These are phyloP conservation scores for Ganoderma lingzhi DNA, from an alignment of 1,284 basidiomycete genomes.

Conservation along the genomic window DNA sequence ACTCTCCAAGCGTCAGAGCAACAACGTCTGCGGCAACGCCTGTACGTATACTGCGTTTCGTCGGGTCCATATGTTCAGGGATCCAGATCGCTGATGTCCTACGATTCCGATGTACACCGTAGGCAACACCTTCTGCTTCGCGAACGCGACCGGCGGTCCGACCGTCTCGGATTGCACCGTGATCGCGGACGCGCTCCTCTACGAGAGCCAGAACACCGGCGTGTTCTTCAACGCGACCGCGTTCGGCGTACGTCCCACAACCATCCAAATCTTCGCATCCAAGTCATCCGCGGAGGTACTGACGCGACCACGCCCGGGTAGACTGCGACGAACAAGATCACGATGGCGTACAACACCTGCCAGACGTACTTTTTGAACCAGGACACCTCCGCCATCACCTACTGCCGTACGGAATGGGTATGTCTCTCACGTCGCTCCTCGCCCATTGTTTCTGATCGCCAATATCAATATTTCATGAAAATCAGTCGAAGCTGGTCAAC, in stretches of 20 bases:
- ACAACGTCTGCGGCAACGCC: constrained; percentile 49
- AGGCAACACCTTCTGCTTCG: constrained; percentile 6
- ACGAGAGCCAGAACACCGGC: constrained; percentile 55
- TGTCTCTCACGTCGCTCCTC: neutral
- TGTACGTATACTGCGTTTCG: constrained; percentile 38
- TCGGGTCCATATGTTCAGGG: too few relatives aligned
- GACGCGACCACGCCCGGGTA: constrained; percentile 12
- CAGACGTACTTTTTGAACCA: constrained; percentile 40
- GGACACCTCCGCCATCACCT: constrained; percentile 30
- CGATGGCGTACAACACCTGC: constrained; percentile 39
- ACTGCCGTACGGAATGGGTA: constrained; percentile 42
- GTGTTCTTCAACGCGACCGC: constrained; percentile 25
- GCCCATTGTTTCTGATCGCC: neutral
- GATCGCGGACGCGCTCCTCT: constrained; percentile 55
- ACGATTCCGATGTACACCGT: too few relatives aligned
- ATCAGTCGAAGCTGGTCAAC: constrained; percentile 41
- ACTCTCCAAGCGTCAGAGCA: constrained; percentile 31
- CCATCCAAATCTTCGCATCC: neutral
- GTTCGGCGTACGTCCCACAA: constrained; percentile 10
- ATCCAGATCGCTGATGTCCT: too few relatives aligned
- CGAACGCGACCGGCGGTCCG: constrained; percentile 23
- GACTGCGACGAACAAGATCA: constrained; percentile 32
- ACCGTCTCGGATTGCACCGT: constrained; percentile 54
- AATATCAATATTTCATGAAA: neutral
- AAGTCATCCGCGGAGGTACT: neutral